Conservation (phyloP, 768 basidiomycete genomes). For the Gymnopilus junonius region DNA sequence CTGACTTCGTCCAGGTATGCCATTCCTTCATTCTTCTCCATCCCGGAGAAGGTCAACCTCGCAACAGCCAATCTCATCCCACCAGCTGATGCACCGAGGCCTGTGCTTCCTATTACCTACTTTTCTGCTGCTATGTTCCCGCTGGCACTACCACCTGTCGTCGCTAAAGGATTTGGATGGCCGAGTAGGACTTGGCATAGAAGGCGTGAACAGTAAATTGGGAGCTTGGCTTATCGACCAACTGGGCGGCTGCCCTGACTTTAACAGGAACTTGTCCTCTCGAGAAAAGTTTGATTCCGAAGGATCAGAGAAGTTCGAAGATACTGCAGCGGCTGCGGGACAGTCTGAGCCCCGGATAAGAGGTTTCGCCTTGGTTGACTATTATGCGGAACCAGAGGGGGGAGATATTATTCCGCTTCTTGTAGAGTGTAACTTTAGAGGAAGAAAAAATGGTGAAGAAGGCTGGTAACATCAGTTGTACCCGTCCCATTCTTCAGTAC, state of each 20-base stretch:
- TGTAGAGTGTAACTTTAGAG: constrained; percentile 79
- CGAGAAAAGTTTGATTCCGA: neutral
- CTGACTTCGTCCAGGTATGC: constrained; percentile 61
- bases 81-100: constrained; percentile 30
- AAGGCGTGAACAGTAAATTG: constrained; percentile 83
- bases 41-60: constrained; percentile 78
- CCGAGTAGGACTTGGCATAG: constrained; percentile 79
- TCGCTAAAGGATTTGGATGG: constrained; percentile 88
- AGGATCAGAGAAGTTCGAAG: neutral
- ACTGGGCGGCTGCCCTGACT: constrained; percentile 34
- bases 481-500: too few species aligned
- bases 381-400: constrained; percentile 61
- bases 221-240: constrained; percentile 70
- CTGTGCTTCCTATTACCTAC: constrained; percentile 74
- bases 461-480: constrained; percentile 34
- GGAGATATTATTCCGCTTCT: constrained; percentile 62
- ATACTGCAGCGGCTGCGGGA: constrained; percentile 10
- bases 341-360: constrained; percentile 51
- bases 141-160: constrained; percentile 72
- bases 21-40: constrained; percentile 78
- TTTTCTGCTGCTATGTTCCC: constrained; percentile 80
- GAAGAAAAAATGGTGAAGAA: constrained; percentile 45
- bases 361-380: constrained; percentile 82
- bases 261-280: neutral
- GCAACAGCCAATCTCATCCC: constrained; percentile 54